phyloP scores from a whole-genome alignment of 495 filamentous ascomycete genomes.

The Durotheca rogersii region DNA sequence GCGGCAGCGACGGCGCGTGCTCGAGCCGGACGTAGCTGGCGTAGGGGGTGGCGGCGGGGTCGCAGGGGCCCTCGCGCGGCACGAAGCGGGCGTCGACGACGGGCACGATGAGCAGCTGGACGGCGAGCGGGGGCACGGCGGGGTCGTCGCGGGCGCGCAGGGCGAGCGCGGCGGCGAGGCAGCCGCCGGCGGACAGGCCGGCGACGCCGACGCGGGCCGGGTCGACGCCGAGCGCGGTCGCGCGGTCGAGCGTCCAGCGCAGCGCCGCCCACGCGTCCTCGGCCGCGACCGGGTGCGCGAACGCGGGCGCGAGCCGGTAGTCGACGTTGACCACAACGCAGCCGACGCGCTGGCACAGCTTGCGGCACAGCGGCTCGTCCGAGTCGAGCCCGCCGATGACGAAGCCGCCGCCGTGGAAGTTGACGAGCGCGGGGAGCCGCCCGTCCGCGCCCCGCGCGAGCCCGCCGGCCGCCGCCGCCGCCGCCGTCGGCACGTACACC shows the following conservation, averaged over 20 bases:
- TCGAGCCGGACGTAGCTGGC: constrained; percentile 40
- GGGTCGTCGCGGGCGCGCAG: constrained; percentile 45
- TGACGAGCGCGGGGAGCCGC: constrained; percentile 55
- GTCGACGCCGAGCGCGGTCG: constrained; percentile 42
- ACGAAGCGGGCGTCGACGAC: constrained; percentile 48
- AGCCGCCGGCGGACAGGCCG: constrained; percentile 42
- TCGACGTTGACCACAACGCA: constrained; percentile 52
- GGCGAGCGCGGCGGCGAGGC: constrained; percentile 43
- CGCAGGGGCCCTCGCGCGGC: constrained; percentile 38
- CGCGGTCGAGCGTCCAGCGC: constrained; percentile 43
- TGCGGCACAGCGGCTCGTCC: constrained; percentile 59
- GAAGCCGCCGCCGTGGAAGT: constrained; percentile 69
- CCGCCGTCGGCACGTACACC: constrained; percentile 37
- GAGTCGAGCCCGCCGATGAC: constrained; percentile 61
- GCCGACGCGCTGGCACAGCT: constrained; percentile 49
- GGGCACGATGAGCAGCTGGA: constrained; percentile 54
- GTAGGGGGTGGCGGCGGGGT: constrained; percentile 35
- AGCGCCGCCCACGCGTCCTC: constrained; percentile 46
- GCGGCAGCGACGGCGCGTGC: constrained; percentile 40
- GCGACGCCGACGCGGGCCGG: constrained; percentile 34
- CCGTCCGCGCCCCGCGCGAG: constrained; percentile 32
- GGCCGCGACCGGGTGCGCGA: constrained; percentile 35
- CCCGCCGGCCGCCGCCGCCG: constrained; percentile 31
- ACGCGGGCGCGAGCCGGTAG: constrained; percentile 44
- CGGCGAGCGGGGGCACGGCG: constrained; percentile 40